Base-by-base conservation (phyloP, 495 filamentous ascomycete genomes). In the Hyaloscypha bicolor region DNA sequence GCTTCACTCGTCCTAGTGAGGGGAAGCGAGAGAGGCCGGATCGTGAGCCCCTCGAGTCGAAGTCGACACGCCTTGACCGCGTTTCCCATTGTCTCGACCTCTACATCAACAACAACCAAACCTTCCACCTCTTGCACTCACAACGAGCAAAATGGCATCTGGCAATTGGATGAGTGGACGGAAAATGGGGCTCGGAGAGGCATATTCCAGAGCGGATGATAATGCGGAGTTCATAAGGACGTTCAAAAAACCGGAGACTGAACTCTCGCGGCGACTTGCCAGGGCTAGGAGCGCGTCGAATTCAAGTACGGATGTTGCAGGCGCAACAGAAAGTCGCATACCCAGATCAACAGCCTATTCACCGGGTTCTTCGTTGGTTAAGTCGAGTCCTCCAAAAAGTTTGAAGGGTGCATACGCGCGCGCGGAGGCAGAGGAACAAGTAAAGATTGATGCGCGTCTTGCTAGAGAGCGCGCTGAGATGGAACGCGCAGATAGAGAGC, bases 181-280 rank as follows among this genome's bases (percentile, higher is more conserved):
- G 22, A 65, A 60, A 45, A 65, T 71, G 37, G 62, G 65, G 3
- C 45, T 71, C 8, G 32, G n/a, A 52, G 69, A 71, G 39, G 69
- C 69, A 31, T 71, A 62, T 60, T 16, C 22, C 16, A 68, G 62
- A 42, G 60, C 62, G 14, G 65, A 68, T 63, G 65, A 56, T 16
- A 66, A 63, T 55, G 63, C 25, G 14, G 59, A 48, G 9, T 63
- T 61, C 39, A 65, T 29, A 60, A 56, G 11, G 29, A 31, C 9
- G 9, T 56, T 53, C 51, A 53, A 6, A 37, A 48, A 4, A 48
- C 42, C 11, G 12, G 6, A 12, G 35, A 12, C 35, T 6, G 35
- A 37, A 48, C 42, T 6, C 2, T 6, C 42, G 42, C 42, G 9
- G 53, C 29, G 9, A 21, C 9, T 4, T 3, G 37, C 22, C 25